Base-by-base conservation (phyloP, 106 monocot genomes). In the Acorus calamus region DNA sequence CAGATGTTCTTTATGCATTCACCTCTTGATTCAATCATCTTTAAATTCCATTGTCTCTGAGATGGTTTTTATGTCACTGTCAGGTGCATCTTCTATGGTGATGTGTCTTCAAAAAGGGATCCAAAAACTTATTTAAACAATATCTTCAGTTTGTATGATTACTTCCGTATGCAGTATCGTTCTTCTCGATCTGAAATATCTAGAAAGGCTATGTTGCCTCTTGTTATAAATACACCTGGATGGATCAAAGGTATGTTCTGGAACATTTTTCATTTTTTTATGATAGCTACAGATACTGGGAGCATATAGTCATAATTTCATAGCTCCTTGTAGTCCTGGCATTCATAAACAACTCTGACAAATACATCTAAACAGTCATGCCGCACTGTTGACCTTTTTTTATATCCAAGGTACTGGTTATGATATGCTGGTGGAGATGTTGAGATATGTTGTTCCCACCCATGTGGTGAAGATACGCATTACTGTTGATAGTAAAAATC, bases 211-310 rank as follows among this genome's bases (percentile, higher is more conserved):
- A 46, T 59, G 54, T 44, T 80, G 13, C 90, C 90, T 69, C 73
- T 96, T 69, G 83, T 96, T 74, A 73, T 96, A 58, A 96, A 96
- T 47, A 96, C 96, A 59, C 78, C 96, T 69, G 96, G 96, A 49
- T 96, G 94, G 94, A 87, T 94, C 48, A 94, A 94, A 87, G 94
- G 94, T 94, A 76, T 28, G 13, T 28, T 46, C 43, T 51, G 44
- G 53, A 53, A 57, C 13, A 13, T 28, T 28, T 28, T 28, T 28
- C 28, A 28, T 28, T 28, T 28, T 28, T 28, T 28, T 28, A 28
- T 28, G 28, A 28, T 28, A 28, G 28, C 28, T 28, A 28, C 28
- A 28, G 28, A 28, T 28, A 28, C 28, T 28, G 28, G 28, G 28
- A 28, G 28, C 28, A 28, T 28, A 28, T 28, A 28, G 28, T 28